Percentiles rank a stretch among this genome's conserved stretches.
Evolutionary conservation across 2,329 filamentous ascomycete species (phyloP).

Genomic region (Grosmannia huntii): DNA sequence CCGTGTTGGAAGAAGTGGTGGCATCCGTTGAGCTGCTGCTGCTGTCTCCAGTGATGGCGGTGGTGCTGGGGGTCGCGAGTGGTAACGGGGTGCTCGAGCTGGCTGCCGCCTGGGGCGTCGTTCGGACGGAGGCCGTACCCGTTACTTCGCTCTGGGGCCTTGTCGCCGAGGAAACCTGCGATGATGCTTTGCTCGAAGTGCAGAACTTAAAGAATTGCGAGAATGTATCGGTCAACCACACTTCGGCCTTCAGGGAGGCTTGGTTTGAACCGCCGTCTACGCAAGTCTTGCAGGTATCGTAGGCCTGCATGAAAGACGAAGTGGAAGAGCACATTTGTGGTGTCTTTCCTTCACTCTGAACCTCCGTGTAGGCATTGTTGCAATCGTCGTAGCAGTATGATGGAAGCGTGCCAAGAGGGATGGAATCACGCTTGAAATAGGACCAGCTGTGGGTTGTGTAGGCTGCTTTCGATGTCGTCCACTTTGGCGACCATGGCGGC

Average conservation of each 20-base stretch:
- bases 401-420: slow-evolving; percentile 21
- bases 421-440: slow-evolving; percentile 27
- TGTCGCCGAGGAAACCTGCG: background rate
- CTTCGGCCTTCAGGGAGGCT: slow-evolving; percentile 17
- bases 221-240: slow-evolving; percentile 26
- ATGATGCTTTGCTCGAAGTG: background rate
- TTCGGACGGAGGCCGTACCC: background rate
- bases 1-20: too few relatives aligned
- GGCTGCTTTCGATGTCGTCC: too few relatives aligned
- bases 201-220: slow-evolving; percentile 35
- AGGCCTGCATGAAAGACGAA: slow-evolving; percentile 28
- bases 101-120: slow-evolving; percentile 6
- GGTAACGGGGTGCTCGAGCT: background rate
- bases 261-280: slow-evolving; percentile 17
- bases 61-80: background rate
- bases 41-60: background rate
- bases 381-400: slow-evolving; percentile 39
- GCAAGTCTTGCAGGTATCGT: slow-evolving; percentile 29
- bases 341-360: slow-evolving; percentile 32
- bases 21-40: background rate
- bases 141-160: background rate
- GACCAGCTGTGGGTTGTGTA: background rate
- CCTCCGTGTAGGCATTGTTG: slow-evolving; percentile 35
- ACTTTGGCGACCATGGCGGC: too few relatives aligned
- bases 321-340: slow-evolving; percentile 27